Conservation (phyloP, 345 rosid genomes). For the Brassica rapa region DNA sequence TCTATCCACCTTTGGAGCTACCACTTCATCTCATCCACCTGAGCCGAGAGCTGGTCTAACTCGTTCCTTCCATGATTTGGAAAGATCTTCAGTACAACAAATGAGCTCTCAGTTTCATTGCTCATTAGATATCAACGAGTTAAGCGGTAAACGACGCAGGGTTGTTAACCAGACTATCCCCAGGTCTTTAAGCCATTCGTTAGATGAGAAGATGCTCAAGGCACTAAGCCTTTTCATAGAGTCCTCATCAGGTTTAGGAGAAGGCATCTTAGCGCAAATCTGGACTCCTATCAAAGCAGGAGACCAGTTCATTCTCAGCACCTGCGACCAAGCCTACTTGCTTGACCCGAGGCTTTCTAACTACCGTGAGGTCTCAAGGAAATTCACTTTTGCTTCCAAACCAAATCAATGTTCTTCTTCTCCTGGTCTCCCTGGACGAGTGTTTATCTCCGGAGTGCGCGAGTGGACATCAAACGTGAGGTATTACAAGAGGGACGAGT, state of each 20-base stretch:
- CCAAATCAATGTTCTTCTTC: conserved; percentile 48
- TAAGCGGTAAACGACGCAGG: conserved; percentile 37
- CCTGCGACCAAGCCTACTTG: conserved; percentile 84
- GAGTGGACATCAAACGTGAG: conserved; percentile 89
- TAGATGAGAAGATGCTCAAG: conserved; percentile 85
- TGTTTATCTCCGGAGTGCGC: conserved; percentile 73
- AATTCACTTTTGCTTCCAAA: conserved; percentile 72
- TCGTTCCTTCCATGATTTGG: conserved; percentile 37
- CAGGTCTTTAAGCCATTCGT: conserved; percentile 50
- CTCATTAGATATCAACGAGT: conserved; percentile 29
- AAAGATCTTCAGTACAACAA: neutral
- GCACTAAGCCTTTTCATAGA: conserved; percentile 78
- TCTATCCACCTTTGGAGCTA: conserved; percentile 48
- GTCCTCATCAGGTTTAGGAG: conserved; percentile 71
- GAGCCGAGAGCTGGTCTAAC: conserved; percentile 38
- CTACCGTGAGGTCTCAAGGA: conserved; percentile 86
- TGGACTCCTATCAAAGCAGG: conserved; percentile 77
- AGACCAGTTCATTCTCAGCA: conserved; percentile 61
- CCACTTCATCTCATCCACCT: conserved; percentile 38
- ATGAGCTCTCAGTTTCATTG: conserved; percentile 34
- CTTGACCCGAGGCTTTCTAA: conserved; percentile 77
- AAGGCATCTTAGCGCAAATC: conserved; percentile 81
- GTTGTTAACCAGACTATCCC: conserved; percentile 40
- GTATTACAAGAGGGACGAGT: conserved; percentile 68
- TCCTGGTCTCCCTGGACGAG: conserved; percentile 91